Evolutionary conservation across 176 grass and related monocot genomes (phyloP), one percentile per base, ranked within the genome.

Genomic region (Carex parvula): DNA sequence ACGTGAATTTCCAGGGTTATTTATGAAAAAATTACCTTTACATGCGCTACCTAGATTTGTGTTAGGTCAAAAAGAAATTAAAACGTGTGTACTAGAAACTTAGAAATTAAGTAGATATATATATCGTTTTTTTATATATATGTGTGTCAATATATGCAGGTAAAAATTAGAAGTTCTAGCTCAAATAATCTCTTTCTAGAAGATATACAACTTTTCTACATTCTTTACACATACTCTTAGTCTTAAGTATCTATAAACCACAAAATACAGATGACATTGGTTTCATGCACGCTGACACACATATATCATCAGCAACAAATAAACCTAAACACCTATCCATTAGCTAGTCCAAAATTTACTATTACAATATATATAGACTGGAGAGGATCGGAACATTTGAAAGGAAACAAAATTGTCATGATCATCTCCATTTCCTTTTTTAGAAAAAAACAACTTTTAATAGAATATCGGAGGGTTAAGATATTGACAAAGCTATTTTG

Each of bases 181-280:
- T 76, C 8, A 77, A 32, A 44, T 44, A 58, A 81, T 81, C 18
- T 22, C 2, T 46, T 64, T 81, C 79, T 64, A 81, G 79, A 81
- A 81, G 79, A 14, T 81, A 11, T 0, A 14, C 59, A 81, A 17
- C 10, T 22, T 64, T 63, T 81, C 54, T 24, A 39, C 3, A 60
- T 81, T 63, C 58, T 33, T 62, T n/a, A 75, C 18, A 52, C 5
- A 53, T 26, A 76, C 15, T 21, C 37, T 5, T 55, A n/a, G n/a
- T n/a, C n/a, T n/a, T 0, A 20, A 11, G 10, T 73, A 75, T 50
- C 71, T 26, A 54, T 75, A 75, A 44, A 54, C 71, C 5, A 76
- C 21, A 71, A 2, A n/a, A 44, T 71, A 71, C 39, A 3, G 16
- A 46, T 71, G 37, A 75, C 48, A 18, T 30, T 54, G 3, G 8